Conservation (phyloP, 2,329 filamentous ascomycete species). For the Pezicula neosporulosa region DNA sequence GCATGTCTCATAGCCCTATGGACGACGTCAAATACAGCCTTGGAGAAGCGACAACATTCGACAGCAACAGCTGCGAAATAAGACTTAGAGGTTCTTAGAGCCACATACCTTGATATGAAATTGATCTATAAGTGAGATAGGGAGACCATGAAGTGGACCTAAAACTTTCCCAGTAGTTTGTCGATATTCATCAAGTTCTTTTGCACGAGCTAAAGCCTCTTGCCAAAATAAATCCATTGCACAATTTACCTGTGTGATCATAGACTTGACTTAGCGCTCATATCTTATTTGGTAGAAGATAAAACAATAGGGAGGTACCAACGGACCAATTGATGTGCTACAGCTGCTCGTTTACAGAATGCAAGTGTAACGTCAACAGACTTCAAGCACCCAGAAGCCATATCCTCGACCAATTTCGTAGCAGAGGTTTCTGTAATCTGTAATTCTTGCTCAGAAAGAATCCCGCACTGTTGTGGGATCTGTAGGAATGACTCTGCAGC, state of each 20-base stretch:
- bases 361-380: constrained; percentile 14
- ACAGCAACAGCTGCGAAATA: no score
- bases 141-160: constrained; percentile 58
- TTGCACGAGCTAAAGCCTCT: constrained; percentile 22
- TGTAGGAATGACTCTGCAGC: no score
- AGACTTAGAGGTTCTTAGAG: no score
- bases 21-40: no score
- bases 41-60: constrained; percentile 33
- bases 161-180: constrained; percentile 33
- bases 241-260: no score
- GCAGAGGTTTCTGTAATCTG: background rate
- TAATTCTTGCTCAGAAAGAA: constrained; percentile 5
- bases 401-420: constrained; percentile 31
- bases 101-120: constrained; percentile 19
- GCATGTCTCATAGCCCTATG: no score
- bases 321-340: constrained; percentile 6
- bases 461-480: background rate
- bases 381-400: constrained; percentile 22
- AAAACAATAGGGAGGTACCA: no score
- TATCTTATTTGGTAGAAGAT: background rate
- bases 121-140: constrained; percentile 29
- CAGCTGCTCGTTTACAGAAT: background rate
- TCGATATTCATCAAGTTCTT: constrained; percentile 38
- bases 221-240: background rate
- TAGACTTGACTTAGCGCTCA: background rate